Evolutionary conservation across 331 rosid species (phyloP), one percentile per base, ranked within the genome.

Genomic region (Saraca asoca): DNA sequence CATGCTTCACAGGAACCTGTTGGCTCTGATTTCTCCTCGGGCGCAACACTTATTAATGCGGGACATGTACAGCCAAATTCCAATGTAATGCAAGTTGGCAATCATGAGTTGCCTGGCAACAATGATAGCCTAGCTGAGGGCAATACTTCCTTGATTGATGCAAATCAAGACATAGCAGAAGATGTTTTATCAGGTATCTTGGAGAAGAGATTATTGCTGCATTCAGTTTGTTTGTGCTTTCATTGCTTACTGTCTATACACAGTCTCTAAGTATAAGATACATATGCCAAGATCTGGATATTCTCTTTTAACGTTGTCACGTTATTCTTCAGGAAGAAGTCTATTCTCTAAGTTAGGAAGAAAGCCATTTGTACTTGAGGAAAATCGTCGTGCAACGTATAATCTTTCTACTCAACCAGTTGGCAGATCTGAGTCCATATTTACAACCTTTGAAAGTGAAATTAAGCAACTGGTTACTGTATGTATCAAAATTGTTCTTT

Each of bases 381-480:
- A 92, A 1, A 82, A 85, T 73, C 95, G 88, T 0, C 98, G 93
- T 55, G 73, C 81, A 57, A 83, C 95, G 15, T 92, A 87, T 73
- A 82, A 78, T 70, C 65, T 62, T 53, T 85, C 85, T 61, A 73
- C 65, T 71, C 88, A 81, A 70, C 88, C 87, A 33, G 79, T 65
- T 24, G 52, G 63, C 52, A 77, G 75, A 78, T 81, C 93, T 51
- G 98, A 92, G 59, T 89, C 95, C 69, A 75, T 81, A 62, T 74
- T 87, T 59, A 71, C 90, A 66, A 87, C 95, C 39, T 92, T 92
- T 24, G 89, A 92, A 74, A 78, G 85, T 50, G 98, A 86, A 85
- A 77, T 76, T 64, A 89, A 85, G 80, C 96, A 92, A 71, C 80
- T 92, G 67, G 95, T 92, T 74, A 87, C 96, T 63, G 98, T 92